Conservation (phyloP, 2,329 filamentous ascomycete species). For the Penicillium sp. region DNA sequence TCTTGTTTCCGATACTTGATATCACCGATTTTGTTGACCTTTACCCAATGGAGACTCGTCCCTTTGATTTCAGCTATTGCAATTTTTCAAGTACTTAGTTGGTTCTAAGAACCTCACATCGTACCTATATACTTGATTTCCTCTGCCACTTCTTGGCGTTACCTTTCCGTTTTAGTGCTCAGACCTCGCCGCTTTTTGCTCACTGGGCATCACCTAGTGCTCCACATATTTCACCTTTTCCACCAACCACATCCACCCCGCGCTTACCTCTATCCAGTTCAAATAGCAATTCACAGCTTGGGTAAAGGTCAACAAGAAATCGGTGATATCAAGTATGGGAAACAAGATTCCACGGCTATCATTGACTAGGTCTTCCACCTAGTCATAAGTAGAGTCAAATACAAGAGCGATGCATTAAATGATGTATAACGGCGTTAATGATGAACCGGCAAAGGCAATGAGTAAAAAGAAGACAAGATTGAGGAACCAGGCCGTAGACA, state of each 20-base stretch:
- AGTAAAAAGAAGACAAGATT: slow-evolving; percentile 3
- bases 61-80: too few species aligned
- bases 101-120: too few species aligned
- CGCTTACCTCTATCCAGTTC: too few species aligned
- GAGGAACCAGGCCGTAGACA: slow-evolving; percentile 7
- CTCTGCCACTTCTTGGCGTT: too few species aligned
- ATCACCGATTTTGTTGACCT: too few species aligned
- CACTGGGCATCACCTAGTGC: slow-evolving; percentile 3
- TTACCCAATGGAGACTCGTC: too few species aligned
- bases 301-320: not conserved
- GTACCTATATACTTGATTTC: too few species aligned
- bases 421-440: slow-evolving; percentile 17
- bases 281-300: not conserved
- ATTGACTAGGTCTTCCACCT: not conserved
- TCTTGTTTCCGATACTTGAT: too few species aligned
- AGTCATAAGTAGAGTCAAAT: not conserved
- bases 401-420: slow-evolving; percentile 22
- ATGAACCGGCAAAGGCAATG: slow-evolving; percentile 8
- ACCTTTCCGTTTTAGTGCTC: too few species aligned
- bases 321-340: not conserved
- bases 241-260: not conserved
- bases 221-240: not conserved
- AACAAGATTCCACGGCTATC: not conserved
- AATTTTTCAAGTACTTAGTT: too few species aligned
- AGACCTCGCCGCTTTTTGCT: too few species aligned